Evolutionary conservation across 148 eudicot genomes (phyloP).

Genomic region (Chenopodium quinoa): DNA sequence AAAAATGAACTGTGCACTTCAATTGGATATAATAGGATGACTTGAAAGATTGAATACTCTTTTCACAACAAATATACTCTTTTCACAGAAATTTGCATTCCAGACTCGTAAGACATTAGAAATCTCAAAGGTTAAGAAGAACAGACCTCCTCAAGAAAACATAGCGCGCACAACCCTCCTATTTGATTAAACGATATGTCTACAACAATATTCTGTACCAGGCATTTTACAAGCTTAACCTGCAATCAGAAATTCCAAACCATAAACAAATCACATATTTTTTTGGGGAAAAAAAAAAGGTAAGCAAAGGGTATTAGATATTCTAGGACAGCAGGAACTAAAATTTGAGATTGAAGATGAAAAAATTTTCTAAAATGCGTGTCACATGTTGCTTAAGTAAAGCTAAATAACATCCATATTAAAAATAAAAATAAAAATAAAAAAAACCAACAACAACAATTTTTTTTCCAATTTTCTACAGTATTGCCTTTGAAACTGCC

Average conservation of each 20-base stretch:
- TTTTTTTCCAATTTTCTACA: background rate
- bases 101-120: background rate
- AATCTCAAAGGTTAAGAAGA: background rate
- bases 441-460: too few relatives aligned
- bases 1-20: background rate
- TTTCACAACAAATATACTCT: background rate
- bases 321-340: background rate
- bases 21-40: background rate
- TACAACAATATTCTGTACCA: slow-evolving; percentile 89
- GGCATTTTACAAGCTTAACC: slow-evolving; percentile 97
- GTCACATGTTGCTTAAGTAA: background rate
- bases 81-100: background rate
- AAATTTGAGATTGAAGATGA: background rate
- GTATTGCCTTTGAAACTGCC: background rate
- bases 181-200: slow-evolving; percentile 94
- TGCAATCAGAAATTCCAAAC: slow-evolving; percentile 43
- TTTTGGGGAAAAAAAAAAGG: background rate
- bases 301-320: background rate
- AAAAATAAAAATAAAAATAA: background rate
- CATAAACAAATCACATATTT: slow-evolving; percentile 9
- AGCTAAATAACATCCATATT: background rate
- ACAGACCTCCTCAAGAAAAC: slow-evolving; percentile 92
- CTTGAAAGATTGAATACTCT: background rate
- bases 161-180: slow-evolving; percentile 85
- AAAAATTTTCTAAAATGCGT: background rate